Conservation (phyloP, 1,284 basidiomycete species). For the Omphalotus olearius region DNA sequence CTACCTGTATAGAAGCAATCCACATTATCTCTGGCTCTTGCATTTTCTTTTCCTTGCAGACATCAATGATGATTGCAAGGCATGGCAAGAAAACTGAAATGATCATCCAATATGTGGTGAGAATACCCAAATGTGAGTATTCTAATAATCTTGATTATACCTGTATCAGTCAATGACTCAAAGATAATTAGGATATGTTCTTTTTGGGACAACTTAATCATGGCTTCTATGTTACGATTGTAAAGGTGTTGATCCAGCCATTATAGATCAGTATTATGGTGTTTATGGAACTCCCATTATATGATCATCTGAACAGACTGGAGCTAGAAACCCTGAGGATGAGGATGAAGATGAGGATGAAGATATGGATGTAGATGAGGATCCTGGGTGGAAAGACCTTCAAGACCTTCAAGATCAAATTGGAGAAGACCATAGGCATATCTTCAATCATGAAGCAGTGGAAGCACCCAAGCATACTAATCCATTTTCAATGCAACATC, state of each 20-base stretch:
- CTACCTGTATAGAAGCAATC: constrained; percentile 24
- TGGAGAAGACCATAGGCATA: background rate
- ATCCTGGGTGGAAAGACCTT: background rate
- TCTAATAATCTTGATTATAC: background rate
- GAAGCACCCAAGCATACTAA: background rate
- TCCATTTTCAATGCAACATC: background rate
- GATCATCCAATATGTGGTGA: constrained; percentile 30
- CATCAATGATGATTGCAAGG: constrained; percentile 34
- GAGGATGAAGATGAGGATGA: constrained; percentile 10
- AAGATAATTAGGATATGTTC: constrained; percentile 24
- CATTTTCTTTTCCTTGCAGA: constrained; percentile 34
- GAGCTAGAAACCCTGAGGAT: constrained; percentile 13
- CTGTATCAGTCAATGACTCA: background rate
- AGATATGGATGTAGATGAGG: background rate
- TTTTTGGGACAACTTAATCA: constrained; percentile 21
- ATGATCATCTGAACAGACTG: constrained; percentile 1
- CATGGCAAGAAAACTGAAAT: constrained; percentile 36
- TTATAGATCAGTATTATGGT: constrained; percentile 12
- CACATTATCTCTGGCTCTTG: constrained; percentile 38
- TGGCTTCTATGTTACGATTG: constrained; percentile 23
- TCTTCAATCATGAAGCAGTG: background rate
- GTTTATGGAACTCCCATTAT: background rate
- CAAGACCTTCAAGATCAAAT: background rate
- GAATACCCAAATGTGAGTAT: constrained; percentile 8
- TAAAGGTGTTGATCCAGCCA: constrained; percentile 11